Evolutionary conservation across 2,329 filamentous ascomycete species (phyloP), one percentile per base, ranked within the genome.

Genomic region (Alternaria sp.): DNA sequence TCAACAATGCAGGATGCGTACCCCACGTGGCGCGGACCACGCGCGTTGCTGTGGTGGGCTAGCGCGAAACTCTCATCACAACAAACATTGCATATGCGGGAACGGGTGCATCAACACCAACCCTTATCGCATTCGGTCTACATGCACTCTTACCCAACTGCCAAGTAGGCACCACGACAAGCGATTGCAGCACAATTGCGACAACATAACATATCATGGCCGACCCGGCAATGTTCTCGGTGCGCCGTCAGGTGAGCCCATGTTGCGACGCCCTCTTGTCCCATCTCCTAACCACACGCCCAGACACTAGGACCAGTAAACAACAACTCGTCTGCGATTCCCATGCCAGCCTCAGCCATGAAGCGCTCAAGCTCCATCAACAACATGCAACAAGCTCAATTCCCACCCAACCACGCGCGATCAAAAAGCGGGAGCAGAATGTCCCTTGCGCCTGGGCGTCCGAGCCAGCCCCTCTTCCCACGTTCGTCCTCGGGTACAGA

Each of bases 261-360:
- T 51, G 56, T 23, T 39, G 50, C 55, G 58, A 46, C 65, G 52
- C 58, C 53, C 55, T 58, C 51, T 41, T 31, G 62, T 66, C 60
- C 46, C 58, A 56, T 52, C 53, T 44, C 51, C 45, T 42, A 60
- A 70, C 58, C 49, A 49, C 45, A 52, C 46, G 63, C 65, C 63
- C 78, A 96, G 92, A 97, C 95, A 53, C 86, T 98, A 60, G 93
- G 90, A 65, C 89, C 88, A 67, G 88, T 97, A 73, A 94, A 88
- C 76, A 93, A 88, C 76, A 87, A 89, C 77, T 94, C 93, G 64
- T 71, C 72, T 3, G 87, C 88, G 23, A 91, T 99, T 63, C 95
- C 95, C 21, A 92, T 96, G 80, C 94, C 95, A 8, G 86, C 91
- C 28, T 98, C 94, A 39, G 92, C 93, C 39, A 90, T 99, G 85